Evolutionary conservation across 345 rosid species (phyloP).

Genomic region (Populus euphratica): DNA sequence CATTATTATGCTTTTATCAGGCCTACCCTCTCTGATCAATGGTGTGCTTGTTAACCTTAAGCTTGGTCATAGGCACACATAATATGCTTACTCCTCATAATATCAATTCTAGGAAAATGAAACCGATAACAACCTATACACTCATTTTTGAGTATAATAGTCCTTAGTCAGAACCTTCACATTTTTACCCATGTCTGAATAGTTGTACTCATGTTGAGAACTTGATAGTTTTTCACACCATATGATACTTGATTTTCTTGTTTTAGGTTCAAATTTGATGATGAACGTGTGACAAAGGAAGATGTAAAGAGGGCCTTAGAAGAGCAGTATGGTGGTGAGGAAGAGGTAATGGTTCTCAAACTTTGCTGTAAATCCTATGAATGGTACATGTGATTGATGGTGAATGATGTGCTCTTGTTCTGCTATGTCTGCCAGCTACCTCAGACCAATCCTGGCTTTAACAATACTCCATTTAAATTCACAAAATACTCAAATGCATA

Average conservation of each 20-base stretch:
- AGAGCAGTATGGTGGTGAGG: conserved; percentile 99
- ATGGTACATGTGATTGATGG: not conserved
- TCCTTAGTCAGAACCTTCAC: not conserved
- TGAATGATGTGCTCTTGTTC: conserved; percentile 5
- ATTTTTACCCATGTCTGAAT: not conserved
- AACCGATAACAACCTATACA: not conserved
- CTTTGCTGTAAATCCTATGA: not conserved
- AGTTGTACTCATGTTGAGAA: not conserved
- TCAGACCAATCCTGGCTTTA: conserved; percentile 90
- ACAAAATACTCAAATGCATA: conserved; percentile 95
- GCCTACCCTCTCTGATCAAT: conserved; percentile 89
- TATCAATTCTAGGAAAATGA: not conserved
- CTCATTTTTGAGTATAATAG: not conserved
- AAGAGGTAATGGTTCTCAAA: conserved; percentile 49
- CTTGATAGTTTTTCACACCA: not conserved
- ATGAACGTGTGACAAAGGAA: conserved; percentile 95
- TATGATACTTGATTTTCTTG: not conserved
- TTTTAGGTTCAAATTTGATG: conserved; percentile 94
- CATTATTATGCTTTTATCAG: conserved; percentile 98
- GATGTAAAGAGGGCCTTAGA: conserved; percentile 86
- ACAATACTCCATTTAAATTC: conserved; percentile 82
- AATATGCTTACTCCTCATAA: not conserved
- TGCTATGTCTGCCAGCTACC: conserved; percentile 56
- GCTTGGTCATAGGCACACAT: not conserved
- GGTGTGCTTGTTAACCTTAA: conserved; percentile 43